These are phyloP conservation scores for Pachyrhizus erosus DNA, from an alignment of 306 rosid species.

Conservation along the genomic window DNA sequence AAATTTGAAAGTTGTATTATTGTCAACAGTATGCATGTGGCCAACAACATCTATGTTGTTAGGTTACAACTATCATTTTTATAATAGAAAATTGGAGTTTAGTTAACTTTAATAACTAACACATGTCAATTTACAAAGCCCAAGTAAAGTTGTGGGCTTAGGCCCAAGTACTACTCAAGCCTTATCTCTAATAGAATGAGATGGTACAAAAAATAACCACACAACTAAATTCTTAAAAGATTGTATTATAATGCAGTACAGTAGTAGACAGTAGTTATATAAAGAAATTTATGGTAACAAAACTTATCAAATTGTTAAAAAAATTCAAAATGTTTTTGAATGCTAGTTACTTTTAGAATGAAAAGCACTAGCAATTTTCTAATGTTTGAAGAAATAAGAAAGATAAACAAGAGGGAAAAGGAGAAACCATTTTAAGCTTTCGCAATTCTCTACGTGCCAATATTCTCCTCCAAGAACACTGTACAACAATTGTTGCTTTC, in stretches of 20 bases:
- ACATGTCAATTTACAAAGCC: not conserved
- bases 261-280: not conserved
- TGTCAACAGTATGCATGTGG: not conserved
- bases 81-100: not conserved
- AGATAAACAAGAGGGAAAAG: conserved; percentile 22
- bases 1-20: not conserved
- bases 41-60: not conserved
- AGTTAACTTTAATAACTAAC: not conserved
- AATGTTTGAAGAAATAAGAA: conserved; percentile 19
- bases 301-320: not conserved
- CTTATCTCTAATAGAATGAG: not conserved
- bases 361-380: conserved; percentile 10
- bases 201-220: not conserved
- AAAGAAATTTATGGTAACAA: not conserved
- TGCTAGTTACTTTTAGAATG: conserved; percentile 17
- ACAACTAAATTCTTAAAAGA: not conserved
- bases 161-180: not conserved
- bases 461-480: conserved; percentile 74
- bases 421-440: conserved; percentile 72
- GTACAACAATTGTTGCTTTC: conserved; percentile 64
- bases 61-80: not conserved
- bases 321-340: not conserved
- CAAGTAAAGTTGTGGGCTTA: not conserved
- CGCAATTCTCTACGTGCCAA: conserved; percentile 72
- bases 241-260: conserved; percentile 3